Percentiles rank a stretch among this genome's conserved stretches.
phyloP scores from a whole-genome alignment of 1,139 yeast genomes.

The Kodamaea derodonti region DNA sequence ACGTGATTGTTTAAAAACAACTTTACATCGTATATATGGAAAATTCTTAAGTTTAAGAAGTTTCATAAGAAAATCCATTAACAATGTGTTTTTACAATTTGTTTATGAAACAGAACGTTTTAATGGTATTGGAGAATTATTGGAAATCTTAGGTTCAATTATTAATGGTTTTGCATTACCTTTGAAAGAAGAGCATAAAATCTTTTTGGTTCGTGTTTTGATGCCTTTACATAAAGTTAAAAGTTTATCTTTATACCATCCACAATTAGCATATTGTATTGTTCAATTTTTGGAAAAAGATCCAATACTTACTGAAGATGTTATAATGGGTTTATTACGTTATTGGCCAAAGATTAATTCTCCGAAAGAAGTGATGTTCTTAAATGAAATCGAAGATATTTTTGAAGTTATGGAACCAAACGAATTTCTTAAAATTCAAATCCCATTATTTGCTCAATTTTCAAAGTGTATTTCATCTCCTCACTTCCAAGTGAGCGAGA shows the following conservation, averaged over 20 bases:
- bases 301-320: slow-evolving; percentile 88
- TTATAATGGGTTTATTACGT: slow-evolving; percentile 83
- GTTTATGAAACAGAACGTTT: slow-evolving; percentile 93
- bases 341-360: slow-evolving; percentile 98
- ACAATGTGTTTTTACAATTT: slow-evolving; percentile 88
- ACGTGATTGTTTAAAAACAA: slow-evolving; percentile 90
- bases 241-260: slow-evolving; percentile 84
- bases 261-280: slow-evolving; percentile 94
- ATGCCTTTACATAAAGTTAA: slow-evolving; percentile 92
- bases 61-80: slow-evolving; percentile 86
- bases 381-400: slow-evolving; percentile 94
- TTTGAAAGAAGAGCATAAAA: slow-evolving; percentile 92
- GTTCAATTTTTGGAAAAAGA: slow-evolving; percentile 96
- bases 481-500: slow-evolving; percentile 96
- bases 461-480: slow-evolving; percentile 93
- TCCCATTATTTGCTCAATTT: slow-evolving; percentile 89
- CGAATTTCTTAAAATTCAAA: slow-evolving; percentile 88
- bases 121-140: slow-evolving; percentile 91
- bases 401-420: slow-evolving; percentile 94
- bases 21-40: slow-evolving; percentile 93
- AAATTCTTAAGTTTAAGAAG: slow-evolving; percentile 88
- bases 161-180: slow-evolving; percentile 98
- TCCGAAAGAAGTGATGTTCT: slow-evolving; percentile 92
- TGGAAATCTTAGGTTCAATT: slow-evolving; percentile 92
- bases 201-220: slow-evolving; percentile 81